These are phyloP conservation scores for Fraxinus albicans DNA, from an alignment of 305 asterid species.

Conservation along the genomic window DNA sequence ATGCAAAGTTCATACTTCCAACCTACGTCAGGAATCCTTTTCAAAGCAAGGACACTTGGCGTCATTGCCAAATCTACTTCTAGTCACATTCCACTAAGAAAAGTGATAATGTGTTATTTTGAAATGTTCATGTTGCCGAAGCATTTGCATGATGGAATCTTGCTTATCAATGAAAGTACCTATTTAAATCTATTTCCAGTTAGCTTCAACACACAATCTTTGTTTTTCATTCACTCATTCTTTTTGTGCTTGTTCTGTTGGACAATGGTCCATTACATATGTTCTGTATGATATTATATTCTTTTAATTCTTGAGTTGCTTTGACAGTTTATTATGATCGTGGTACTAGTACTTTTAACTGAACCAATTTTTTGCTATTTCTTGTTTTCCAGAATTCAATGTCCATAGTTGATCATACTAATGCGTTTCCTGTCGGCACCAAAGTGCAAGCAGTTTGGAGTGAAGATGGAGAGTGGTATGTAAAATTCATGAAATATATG, in stretches of 20 bases:
- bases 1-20: background rate
- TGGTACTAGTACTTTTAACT: background rate
- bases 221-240: background rate
- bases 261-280: background rate
- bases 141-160: background rate
- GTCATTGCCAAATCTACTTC: background rate
- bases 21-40: background rate
- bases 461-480: conserved; percentile 95
- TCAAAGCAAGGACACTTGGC: background rate
- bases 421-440: conserved; percentile 67
- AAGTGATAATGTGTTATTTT: background rate
- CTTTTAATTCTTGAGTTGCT: background rate
- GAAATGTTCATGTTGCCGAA: background rate
- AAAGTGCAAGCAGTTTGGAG: conserved; percentile 98
- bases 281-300: background rate
- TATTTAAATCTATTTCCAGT: background rate
- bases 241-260: background rate
- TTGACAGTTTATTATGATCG: background rate
- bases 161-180: background rate
- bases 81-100: background rate
- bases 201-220: background rate
- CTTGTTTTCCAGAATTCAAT: conserved; percentile 42
- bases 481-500: conserved; percentile 9
- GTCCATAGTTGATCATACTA: conserved; percentile 33
- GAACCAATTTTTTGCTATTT: background rate